Evolutionary conservation across 2,329 filamentous ascomycete species (phyloP), one percentile per base, ranked within the genome.

Genomic region (Paracoccidioides lutzii): DNA sequence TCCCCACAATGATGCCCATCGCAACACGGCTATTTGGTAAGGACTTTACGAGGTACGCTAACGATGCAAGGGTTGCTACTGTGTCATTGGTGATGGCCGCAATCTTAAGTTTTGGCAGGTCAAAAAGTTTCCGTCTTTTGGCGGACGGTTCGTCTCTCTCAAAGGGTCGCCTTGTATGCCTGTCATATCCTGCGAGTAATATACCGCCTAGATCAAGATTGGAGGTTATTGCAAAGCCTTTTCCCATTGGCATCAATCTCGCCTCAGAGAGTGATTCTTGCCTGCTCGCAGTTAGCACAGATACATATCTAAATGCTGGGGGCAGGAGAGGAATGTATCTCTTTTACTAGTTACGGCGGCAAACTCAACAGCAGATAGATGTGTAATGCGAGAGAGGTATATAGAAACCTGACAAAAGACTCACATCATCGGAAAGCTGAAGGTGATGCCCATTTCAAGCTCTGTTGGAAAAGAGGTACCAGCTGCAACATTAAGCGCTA

Each of bases 1-100:
- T 91, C 9, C 87, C 88, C 40, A 89, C 84, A 59, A 93, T 90
- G 22, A 91, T 76, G 4, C 85, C 86, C 85, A 91, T 90, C 33
- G 79, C 80, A 2, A 87, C 84, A 59, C 83, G 81, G 58, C 81
- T 84, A 57, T 80, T 78, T 0, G 75, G 71, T 12, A 78, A 71
- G 15, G 80, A 80, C 60, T 82, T 81, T 54, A 83, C 83, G 55
- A 82, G 79, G 68, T 89, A 89, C 37, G 88, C 82, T 60, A 90
- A 82, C 0, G 87, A 89, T 40, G 88, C 81, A 30, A 91, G 76
- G 0, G 87, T 91, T 5, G 88, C 85, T 41, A 91, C 87, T 0
- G 88, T 81, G 64, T 93, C 88, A 64, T 91, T 93, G 41, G 87
- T 82, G 59, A 93, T 90, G 52, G 87, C 88, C 7, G 81, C 79